Evolutionary conservation across 2,329 filamentous ascomycete genomes (phyloP), one percentile per base, ranked within the genome.

Genomic region (Nannizzia gypsea): DNA sequence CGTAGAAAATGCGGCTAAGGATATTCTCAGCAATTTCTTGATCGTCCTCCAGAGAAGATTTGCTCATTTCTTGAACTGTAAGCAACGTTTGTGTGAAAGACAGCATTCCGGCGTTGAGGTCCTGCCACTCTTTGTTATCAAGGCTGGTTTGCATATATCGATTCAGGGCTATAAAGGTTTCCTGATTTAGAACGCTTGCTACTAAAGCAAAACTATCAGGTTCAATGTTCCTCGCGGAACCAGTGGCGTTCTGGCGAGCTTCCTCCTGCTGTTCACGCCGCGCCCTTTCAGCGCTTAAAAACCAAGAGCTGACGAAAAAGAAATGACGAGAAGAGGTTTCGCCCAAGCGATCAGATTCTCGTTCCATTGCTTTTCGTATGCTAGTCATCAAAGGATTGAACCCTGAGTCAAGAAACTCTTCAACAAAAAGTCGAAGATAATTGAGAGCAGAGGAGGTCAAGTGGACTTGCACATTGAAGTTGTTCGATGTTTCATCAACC

Each of bases 1-100:
- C 93, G 74, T 99, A 99, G 72, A 99, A 99, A n/a, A 99, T 89
- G 63, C 92, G 89, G 67, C 88, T 95, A 58, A 96, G 83, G 11
- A 95, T 96, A 66, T 99, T 99, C 70, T 99, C 92, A 0, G 93
- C 92, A 70, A 99, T 97, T 67, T 97, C 93, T 69, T 95, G 88
- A 65, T 99, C 89, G n/a, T 96, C 91, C 63, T 96, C 91, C 31
- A 89, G 81, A 0, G 83, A 81, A 0, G 89, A 93, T 54, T 88
- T 84, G 1, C 85, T 80, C 91, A 99, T 97, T 63, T 95, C 89
- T 67, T 96, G 90, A 1, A 97, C 87, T 0, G 91, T 96, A 26
- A 96, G 80, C 20, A 96, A 78, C 65, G 97, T 93, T 69, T 97
- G 91, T 0, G 91, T 97, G 69, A 96, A 95, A 70, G 91, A 96